Percentiles rank a stretch among this genome's conserved stretches.
phyloP scores from a whole-genome alignment of 2,329 filamentous ascomycete genomes.

The Penicillium sumatraense region DNA sequence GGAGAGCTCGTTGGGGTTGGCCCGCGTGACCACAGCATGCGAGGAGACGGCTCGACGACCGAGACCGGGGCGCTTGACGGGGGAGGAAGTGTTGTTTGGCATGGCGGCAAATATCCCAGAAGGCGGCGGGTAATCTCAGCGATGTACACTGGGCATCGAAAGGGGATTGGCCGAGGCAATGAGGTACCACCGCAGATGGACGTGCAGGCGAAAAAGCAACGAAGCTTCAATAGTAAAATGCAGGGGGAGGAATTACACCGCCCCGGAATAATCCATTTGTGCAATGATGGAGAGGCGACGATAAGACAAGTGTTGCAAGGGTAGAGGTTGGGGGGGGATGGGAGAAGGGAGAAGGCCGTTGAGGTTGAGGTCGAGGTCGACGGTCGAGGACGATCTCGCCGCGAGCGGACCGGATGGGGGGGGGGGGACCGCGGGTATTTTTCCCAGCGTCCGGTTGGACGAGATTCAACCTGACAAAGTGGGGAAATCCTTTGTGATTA shows the following conservation, averaged over 20 bases:
- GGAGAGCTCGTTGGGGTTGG: conserved; percentile 37
- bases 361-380: conserved; percentile 6
- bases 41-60: conserved; percentile 47
- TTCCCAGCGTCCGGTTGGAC: conserved; percentile 3
- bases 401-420: conserved; percentile 9
- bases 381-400: conserved; percentile 13
- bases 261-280: conserved; percentile 16
- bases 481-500: background rate
- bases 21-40: conserved; percentile 44
- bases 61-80: conserved; percentile 46
- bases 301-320: background rate
- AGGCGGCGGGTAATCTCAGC: conserved; percentile 26
- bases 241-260: conserved; percentile 19
- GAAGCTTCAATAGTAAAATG: conserved; percentile 18
- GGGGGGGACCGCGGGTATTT: conserved; percentile 6
- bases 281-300: background rate
- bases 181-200: conserved; percentile 29
- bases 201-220: conserved; percentile 31
- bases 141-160: conserved; percentile 26
- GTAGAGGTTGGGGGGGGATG: conserved; percentile 1
- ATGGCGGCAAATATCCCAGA: conserved; percentile 26
- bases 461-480: background rate
- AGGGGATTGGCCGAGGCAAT: conserved; percentile 31
- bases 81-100: conserved; percentile 40
- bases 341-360: conserved; percentile 11